phyloP scores from a whole-genome alignment of 2,329 filamentous ascomycete genomes.

The Fusarium sp. region DNA sequence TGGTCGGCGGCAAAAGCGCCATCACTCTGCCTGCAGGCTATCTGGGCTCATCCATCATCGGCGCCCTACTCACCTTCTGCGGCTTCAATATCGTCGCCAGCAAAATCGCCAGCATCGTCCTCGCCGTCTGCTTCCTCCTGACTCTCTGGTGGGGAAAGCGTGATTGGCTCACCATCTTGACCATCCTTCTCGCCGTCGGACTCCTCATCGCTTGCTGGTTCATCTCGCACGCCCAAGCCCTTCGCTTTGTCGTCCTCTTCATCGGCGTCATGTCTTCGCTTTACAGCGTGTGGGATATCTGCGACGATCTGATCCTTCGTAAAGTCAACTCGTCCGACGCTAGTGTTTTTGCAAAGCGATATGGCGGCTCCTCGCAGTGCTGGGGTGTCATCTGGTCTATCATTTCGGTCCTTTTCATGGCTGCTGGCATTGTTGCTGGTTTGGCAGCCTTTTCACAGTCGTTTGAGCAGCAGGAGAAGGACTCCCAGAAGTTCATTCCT shows the following conservation, averaged over 20 bases:
- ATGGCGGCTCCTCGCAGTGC: slow-evolving; percentile 82
- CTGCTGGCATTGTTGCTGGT: slow-evolving; percentile 77
- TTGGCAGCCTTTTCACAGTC: slow-evolving; percentile 81
- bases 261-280: slow-evolving; percentile 85
- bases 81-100: slow-evolving; percentile 85
- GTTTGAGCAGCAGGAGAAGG: slow-evolving; percentile 73
- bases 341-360: slow-evolving; percentile 80
- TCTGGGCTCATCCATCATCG: slow-evolving; percentile 80
- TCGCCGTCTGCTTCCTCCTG: slow-evolving; percentile 80
- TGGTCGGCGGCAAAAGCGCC: slow-evolving; percentile 76
- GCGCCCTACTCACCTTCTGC: slow-evolving; percentile 80
- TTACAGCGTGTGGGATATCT: slow-evolving; percentile 88
- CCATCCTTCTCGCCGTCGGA: slow-evolving; percentile 75
- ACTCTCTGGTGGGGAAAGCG: slow-evolving; percentile 84
- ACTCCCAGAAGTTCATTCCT: slow-evolving; percentile 74
- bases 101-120: slow-evolving; percentile 79
- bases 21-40: slow-evolving; percentile 83
- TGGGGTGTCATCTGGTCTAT: slow-evolving; percentile 85
- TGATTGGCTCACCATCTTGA: slow-evolving; percentile 81
- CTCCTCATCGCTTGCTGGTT: slow-evolving; percentile 82
- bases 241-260: slow-evolving; percentile 81
- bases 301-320: slow-evolving; percentile 81
- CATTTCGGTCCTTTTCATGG: slow-evolving; percentile 78
- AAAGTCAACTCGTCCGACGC: slow-evolving; percentile 86
- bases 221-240: slow-evolving; percentile 77